Conservation (phyloP, 306 rosid species). For the Mucuna pruriens region DNA sequence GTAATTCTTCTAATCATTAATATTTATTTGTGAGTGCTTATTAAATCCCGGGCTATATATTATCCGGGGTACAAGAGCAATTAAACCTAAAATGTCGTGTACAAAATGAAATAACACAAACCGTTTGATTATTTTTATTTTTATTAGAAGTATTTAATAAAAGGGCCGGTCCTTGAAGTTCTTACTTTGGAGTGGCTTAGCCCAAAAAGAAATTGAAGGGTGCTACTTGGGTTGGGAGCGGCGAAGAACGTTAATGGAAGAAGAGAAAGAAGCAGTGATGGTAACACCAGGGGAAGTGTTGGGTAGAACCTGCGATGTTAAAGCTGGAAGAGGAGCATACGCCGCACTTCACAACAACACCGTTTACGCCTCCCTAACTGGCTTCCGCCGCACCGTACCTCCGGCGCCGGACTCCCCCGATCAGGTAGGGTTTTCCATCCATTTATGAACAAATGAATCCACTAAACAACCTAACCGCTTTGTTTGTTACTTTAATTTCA, state of each 20-base stretch:
- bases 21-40: no score
- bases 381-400: slow-evolving; percentile 62
- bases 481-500: neutral
- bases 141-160: neutral
- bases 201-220: neutral
- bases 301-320: slow-evolving; percentile 62
- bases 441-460: neutral
- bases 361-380: slow-evolving; percentile 86
- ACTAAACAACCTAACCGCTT: neutral
- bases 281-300: slow-evolving; percentile 87
- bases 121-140: no score
- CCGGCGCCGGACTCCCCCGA: slow-evolving; percentile 68
- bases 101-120: neutral
- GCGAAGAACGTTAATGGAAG: slow-evolving; percentile 43
- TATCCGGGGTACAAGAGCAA: no score
- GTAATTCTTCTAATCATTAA: no score
- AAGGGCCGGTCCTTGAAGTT: slow-evolving; percentile 2
- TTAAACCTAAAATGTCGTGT: no score
- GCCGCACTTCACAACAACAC: slow-evolving; percentile 61
- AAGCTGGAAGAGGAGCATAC: slow-evolving; percentile 80
- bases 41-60: no score
- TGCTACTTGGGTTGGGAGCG: neutral
- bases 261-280: slow-evolving; percentile 45
- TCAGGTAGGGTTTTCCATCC: slow-evolving; percentile 47
- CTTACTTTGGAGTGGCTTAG: neutral